Evolutionary conservation across 257 asterid genomes (phyloP), one percentile per base, ranked within the genome.

Genomic region (Solanum ahanhuiri): DNA sequence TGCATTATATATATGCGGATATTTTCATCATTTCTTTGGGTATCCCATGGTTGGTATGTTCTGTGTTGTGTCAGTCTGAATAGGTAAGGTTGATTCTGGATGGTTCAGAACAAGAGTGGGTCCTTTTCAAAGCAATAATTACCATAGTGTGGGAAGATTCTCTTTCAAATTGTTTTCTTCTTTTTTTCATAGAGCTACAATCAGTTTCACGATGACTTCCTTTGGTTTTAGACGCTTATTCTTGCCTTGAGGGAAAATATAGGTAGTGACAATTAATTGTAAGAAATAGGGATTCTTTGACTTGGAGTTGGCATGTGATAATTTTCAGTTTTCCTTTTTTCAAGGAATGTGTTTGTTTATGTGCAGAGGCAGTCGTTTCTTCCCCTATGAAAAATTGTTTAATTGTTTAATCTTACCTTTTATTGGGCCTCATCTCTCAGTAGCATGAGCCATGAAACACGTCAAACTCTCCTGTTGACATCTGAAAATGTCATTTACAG

Each of bases 401-500:
- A 57, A 57, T 57, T 54, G 23, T 6, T 57, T 57, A 30, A 15
- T 45, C 25, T 31, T 81, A 18, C 30, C 69, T 30, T 48, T 81
- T 48, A 23, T 28, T 28, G 33, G 18, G 30, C 69, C 22, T 28
- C 1, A 30, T 81, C 67, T 81, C 84, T 51, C 39, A 51, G 14
- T 81, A 3, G 69, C 67, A 48, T 51, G 51, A 72, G 51, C 81
- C 81, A 72, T 35, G 30, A 81, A 30, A 3, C 43, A 10, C 81
- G 28, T 85, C 18, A 37, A 81, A 37, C 23, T 63, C 39, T 12
- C 72, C 83, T 28, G 72, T 63, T 79, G 37, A 31, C 22, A 75
- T 86, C 57, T 83, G 83, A 86, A 83, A 39, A 45, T 63, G 85
- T 6, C 20, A 87, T 85, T 87, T 84, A 82, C 93, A 96, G 99